Percentiles rank a stretch among this genome's conserved stretches.
Evolutionary conservation across 2,329 filamentous ascomycete species (phyloP).

Genomic region (Fusarium sacchari): DNA sequence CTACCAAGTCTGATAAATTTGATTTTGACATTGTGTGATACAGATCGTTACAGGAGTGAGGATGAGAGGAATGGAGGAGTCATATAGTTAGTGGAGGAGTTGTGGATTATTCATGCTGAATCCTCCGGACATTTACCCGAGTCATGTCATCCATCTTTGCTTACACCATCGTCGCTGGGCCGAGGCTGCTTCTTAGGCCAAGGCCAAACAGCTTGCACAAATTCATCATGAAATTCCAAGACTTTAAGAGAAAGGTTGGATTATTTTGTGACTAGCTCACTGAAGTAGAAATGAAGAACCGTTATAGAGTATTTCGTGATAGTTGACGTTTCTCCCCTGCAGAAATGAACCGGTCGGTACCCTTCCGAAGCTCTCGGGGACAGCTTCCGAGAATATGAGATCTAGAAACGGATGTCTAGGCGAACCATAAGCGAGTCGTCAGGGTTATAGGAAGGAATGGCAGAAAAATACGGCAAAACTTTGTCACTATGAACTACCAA

Average conservation of each 20-base stretch:
- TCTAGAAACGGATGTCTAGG: rapidly evolving
- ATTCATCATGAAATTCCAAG: rapidly evolving
- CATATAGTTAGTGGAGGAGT: too few species aligned
- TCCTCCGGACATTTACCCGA: constrained; percentile 1
- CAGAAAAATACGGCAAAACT: not conserved
- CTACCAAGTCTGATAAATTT: not conserved
- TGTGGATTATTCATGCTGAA: not conserved
- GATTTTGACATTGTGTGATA: not conserved
- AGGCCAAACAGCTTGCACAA: not conserved
- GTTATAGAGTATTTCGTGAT: rapidly evolving
- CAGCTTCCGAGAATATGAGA: not conserved
- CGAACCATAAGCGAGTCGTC: rapidly evolving
- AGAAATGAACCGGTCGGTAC: not conserved
- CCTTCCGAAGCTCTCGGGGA: not conserved
- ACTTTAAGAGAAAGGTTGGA: rapidly evolving
- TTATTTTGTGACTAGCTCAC: too few species aligned
- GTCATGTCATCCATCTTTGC: not conserved
- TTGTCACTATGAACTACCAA: rapidly evolving
- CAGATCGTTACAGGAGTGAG: rapidly evolving
- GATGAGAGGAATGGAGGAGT: not conserved
- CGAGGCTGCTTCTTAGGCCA: not conserved
- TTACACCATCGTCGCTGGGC: not conserved
- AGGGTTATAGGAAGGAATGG: rapidly evolving
- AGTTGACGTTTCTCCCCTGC: rapidly evolving
- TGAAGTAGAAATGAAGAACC: too few species aligned